Conservation (phyloP, 2,329 filamentous ascomycete species). For the Colletotrichum sp. region DNA sequence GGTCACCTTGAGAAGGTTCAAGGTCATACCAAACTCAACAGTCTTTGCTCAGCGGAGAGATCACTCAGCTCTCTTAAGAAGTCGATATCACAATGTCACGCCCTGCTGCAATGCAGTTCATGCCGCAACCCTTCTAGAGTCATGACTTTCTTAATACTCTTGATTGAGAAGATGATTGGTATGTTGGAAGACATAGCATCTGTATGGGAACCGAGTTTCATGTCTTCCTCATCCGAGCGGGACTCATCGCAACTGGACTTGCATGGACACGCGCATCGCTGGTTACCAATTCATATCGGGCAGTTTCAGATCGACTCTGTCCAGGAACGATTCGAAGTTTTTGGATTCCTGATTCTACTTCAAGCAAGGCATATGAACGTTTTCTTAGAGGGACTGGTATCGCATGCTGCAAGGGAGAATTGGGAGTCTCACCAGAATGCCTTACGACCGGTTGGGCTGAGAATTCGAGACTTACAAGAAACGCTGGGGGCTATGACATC, state of each 20-base stretch:
- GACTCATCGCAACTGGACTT: background rate
- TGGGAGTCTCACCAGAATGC: background rate
- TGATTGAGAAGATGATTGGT: background rate
- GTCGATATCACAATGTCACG: background rate
- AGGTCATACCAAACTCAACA: background rate
- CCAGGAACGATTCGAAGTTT: background rate
- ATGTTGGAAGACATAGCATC: background rate
- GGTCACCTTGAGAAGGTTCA: background rate
- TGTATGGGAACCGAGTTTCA: background rate
- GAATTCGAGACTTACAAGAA: background rate
- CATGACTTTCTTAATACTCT: background rate
- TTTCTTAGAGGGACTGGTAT: background rate
- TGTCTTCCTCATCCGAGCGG: background rate
- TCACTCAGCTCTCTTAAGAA: background rate
- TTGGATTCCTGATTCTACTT: background rate
- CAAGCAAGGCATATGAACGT: background rate
- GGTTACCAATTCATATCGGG: background rate
- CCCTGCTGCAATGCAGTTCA: background rate
- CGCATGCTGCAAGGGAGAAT: background rate
- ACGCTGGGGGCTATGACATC: background rate
- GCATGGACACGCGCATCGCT: background rate
- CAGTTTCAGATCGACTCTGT: background rate
- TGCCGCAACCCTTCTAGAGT: background rate
- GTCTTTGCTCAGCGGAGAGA: background rate
- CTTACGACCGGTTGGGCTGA: background rate